These are phyloP conservation scores for Pilaira anomala DNA, from an alignment of 192 early-diverging fungal genomes.

Conservation along the genomic window DNA sequence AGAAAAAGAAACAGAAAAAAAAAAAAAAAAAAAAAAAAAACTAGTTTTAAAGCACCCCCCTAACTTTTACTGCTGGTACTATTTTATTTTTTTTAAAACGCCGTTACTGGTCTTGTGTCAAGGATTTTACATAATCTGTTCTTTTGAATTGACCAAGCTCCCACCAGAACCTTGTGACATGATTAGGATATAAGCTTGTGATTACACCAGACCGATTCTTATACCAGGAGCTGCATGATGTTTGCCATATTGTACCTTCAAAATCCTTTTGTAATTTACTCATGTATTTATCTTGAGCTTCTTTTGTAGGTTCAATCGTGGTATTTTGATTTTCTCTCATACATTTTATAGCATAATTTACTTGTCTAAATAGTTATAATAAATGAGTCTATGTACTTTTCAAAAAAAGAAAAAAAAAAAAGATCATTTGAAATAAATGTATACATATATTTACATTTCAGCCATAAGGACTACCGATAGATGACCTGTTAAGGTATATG, in stretches of 20 bases:
- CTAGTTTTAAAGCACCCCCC: neutral
- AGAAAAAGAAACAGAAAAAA: neutral
- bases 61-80: too few species aligned
- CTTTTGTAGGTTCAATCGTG: slow-evolving; percentile 35
- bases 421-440: too few species aligned
- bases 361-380: too few species aligned
- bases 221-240: slow-evolving; percentile 51
- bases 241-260: slow-evolving; percentile 42
- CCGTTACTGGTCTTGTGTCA: too few species aligned
- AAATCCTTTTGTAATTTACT: slow-evolving; percentile 25
- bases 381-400: too few species aligned
- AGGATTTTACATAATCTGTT: too few species aligned
- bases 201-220: slow-evolving; percentile 23
- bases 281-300: slow-evolving; percentile 33
- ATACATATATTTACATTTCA: slow-evolving; percentile 33
- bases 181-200: neutral
- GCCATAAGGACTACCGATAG: slow-evolving; percentile 33
- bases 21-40: neutral
- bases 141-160: too few species aligned
- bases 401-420: neutral
- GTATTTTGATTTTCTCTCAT: slow-evolving; percentile 42
- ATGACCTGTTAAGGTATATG: slow-evolving; percentile 48
- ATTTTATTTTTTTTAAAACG: too few species aligned
- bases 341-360: slow-evolving; percentile 42
- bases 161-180: slow-evolving; percentile 5